A percentile compares a stretch with the other conserved stretches of the same genome.
Conservation (phyloP, 1,139 yeast genomes). For the Candida tunisiensis region DNA sequence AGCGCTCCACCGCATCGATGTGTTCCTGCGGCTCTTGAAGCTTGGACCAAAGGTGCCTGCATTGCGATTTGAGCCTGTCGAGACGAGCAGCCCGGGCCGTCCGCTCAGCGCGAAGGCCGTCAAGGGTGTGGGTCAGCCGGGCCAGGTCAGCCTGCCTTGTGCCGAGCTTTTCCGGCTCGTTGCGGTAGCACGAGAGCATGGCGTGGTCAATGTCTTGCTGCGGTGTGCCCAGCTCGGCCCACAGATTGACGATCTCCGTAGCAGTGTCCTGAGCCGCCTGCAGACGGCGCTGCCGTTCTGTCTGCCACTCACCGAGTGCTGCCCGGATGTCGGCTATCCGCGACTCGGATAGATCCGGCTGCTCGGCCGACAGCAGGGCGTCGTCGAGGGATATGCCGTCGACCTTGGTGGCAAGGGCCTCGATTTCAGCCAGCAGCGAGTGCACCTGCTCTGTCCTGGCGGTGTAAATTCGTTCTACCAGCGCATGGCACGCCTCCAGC, state of each 20-base stretch:
- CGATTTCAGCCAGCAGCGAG: conserved; percentile 2
- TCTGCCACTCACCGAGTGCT: conserved; percentile 12
- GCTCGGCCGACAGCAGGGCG: conserved; percentile 2
- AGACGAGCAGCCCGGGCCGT: conserved; percentile 6
- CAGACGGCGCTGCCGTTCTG: conserved; percentile 11
- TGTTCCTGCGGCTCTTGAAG: conserved; percentile 8
- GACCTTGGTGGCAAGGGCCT: conserved; percentile 2
- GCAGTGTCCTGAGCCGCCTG: conserved; percentile 9
- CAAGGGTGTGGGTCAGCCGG: conserved; percentile 6
- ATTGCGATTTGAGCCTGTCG: conserved; percentile 4
- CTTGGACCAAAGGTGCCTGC: conserved; percentile 15
- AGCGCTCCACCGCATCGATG: conserved; percentile 11
- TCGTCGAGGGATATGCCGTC: conserved; percentile 4
- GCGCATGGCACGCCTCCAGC: neutral
- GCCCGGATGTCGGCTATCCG: conserved; percentile 10
- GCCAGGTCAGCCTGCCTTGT: conserved; percentile 10
- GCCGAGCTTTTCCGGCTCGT: conserved; percentile 14
- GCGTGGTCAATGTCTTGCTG: conserved; percentile 13
- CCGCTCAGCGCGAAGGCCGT: conserved; percentile 6
- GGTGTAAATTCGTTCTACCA: neutral
- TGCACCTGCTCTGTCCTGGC: neutral
- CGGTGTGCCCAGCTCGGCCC: conserved; percentile 20
- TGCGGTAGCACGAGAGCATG: conserved; percentile 10
- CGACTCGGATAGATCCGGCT: conserved; percentile 8
- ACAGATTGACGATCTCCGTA: conserved; percentile 12